Conservation (phyloP, 176 grass and related monocot species). For the Lolium rigidum region DNA sequence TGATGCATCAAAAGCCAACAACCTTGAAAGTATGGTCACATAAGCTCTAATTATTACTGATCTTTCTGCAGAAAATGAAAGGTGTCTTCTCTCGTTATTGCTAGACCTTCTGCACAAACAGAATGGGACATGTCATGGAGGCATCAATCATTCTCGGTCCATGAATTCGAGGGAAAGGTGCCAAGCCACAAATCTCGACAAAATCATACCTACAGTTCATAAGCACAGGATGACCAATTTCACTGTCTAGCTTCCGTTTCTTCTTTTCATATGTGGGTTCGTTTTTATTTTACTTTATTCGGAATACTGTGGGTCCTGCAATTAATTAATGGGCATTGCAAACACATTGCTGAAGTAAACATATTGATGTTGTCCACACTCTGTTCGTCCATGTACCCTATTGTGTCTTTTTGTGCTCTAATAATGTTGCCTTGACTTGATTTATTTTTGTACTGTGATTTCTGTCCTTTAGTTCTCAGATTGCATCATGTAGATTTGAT, state of each 20-base stretch:
- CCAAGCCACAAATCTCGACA: slow-evolving; percentile 32
- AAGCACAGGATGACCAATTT: slow-evolving; percentile 11
- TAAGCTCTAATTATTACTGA: slow-evolving; percentile 45
- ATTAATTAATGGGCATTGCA: slow-evolving; percentile 23
- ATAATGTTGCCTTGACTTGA: slow-evolving; percentile 9
- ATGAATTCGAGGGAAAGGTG: slow-evolving; percentile 29
- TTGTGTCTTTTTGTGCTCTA: slow-evolving; percentile 9
- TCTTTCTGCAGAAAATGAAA: slow-evolving; percentile 40
- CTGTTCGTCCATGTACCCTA: slow-evolving; percentile 18
- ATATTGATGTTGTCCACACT: slow-evolving; percentile 27
- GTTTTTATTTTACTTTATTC: not conserved
- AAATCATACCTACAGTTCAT: slow-evolving; percentile 40
- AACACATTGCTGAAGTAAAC: slow-evolving; percentile 40
- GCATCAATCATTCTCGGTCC: slow-evolving; percentile 38
- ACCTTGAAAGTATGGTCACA: slow-evolving; percentile 41
- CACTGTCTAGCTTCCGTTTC: slow-evolving; percentile 22
- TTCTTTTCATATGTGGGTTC: not conserved
- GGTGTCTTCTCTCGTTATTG: not conserved
- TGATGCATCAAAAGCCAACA: slow-evolving; percentile 46
- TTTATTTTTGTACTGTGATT: slow-evolving; percentile 17
- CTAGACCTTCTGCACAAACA: slow-evolving; percentile 25
- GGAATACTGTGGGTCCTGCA: slow-evolving; percentile 28
- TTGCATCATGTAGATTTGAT: slow-evolving; percentile 3
- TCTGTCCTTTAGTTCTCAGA: slow-evolving; percentile 5
- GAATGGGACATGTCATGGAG: slow-evolving; percentile 40